Evolutionary conservation across 257 asterid species (phyloP).

Genomic region (Handroanthus guayacan): DNA sequence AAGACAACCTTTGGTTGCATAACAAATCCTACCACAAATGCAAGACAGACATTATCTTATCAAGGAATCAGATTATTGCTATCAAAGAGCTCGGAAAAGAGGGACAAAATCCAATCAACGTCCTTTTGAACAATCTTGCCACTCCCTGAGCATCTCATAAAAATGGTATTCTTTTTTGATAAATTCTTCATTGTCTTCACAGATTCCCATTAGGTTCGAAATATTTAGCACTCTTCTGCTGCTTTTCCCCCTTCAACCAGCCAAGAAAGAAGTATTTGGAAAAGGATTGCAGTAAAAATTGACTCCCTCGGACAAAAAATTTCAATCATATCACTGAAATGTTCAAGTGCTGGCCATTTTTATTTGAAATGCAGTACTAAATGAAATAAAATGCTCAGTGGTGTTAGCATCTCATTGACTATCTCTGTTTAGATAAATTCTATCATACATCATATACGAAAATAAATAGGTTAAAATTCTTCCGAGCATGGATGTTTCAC

Average conservation of each 20-base stretch:
- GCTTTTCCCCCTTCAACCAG: neutral
- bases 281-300: neutral
- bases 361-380: neutral
- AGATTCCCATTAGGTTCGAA: slow-evolving; percentile 5
- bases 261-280: neutral
- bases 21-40: slow-evolving; percentile 2
- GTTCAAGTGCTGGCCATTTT: neutral
- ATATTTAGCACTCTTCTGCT: neutral
- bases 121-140: neutral
- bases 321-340: slow-evolving; percentile 4
- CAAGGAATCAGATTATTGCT: slow-evolving; percentile 11
- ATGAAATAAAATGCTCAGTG: neutral
- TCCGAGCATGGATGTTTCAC: neutral
- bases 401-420: neutral
- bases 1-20: slow-evolving; percentile 9
- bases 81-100: neutral
- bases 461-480: neutral
- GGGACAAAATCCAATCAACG: neutral
- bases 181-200: neutral
- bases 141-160: slow-evolving; percentile 12
- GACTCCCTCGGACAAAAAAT: neutral
- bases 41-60: neutral
- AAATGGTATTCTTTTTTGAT: neutral
- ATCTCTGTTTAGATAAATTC: neutral
- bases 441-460: neutral